Base-by-base conservation (phyloP, 108 stramenopile species). In the Parmales sp. region DNA sequence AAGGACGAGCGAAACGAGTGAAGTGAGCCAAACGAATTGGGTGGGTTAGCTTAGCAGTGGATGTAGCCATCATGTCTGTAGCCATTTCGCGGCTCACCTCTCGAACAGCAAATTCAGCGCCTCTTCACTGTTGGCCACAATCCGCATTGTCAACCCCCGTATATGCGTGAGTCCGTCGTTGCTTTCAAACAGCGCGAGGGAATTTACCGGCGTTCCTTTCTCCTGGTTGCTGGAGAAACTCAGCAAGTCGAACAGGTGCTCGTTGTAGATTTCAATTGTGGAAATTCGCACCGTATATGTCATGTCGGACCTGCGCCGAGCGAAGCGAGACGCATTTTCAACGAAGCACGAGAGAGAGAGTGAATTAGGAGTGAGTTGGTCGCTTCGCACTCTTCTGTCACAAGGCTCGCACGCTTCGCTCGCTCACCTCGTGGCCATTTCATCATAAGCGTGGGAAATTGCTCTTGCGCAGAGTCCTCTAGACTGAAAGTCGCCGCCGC, bases 231-330 rank as follows among this genome's bases (percentile, higher is more conserved):
- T 13, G 3, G 29, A 13, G 28, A 60, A 60, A 20, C 54, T 34
- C 3, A 80, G 65, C 5, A 80, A 39, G 43, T 80, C 80, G 18
- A 66, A 64, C 37, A 73, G 39, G 36, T 7, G 23, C 46, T 80
- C 80, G 46, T 80, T 80, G 74, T 80, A 77, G n/a, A 80, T 67
- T 46, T 80, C 80, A 22, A 74, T 38, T 23, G 19, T 38, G 26
- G 64, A 66, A 20, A 80, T 13, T 38, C 76, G 68, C 18, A 80
- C 39, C 69, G n/a, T n/a, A n/a, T n/a, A n/a, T n/a, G n/a, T n/a
- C n/a, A n/a, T n/a, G n/a, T n/a, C n/a, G n/a, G n/a, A n/a, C n/a
- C n/a, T n/a, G n/a, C n/a, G n/a, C n/a, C n/a, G n/a, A n/a, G n/a
- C n/a, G n/a, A n/a, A n/a, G n/a, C n/a, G n/a, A n/a, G n/a, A n/a